Evolutionary conservation across 257 asterid genomes (phyloP).

Genomic region (Capsicum baccatum): DNA sequence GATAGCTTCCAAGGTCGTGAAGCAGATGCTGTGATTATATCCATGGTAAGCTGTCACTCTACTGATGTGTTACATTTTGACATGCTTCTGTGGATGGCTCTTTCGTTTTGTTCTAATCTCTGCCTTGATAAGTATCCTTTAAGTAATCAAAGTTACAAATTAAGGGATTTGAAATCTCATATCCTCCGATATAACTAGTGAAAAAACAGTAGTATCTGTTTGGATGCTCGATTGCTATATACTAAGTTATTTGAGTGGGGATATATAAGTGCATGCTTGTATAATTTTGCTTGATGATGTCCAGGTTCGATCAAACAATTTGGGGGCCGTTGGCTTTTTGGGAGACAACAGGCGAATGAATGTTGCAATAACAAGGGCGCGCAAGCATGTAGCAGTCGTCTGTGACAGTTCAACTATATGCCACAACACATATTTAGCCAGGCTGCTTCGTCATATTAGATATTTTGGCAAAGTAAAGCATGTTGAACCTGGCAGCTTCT

Average conservation of each 20-base stretch:
- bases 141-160: background rate
- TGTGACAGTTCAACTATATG: slow-evolving; percentile 98
- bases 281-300: background rate
- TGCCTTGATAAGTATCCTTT: background rate
- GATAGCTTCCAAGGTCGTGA: slow-evolving; percentile 99
- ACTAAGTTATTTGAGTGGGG: background rate
- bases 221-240: background rate
- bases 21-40: slow-evolving; percentile 93
- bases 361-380: slow-evolving; percentile 94
- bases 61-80: background rate
- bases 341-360: slow-evolving; percentile 97
- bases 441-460: slow-evolving; percentile 88
- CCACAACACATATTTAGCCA: slow-evolving; percentile 89
- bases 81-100: background rate
- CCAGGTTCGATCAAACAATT: slow-evolving; percentile 94
- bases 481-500: slow-evolving; percentile 78
- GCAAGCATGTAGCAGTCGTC: slow-evolving; percentile 84
- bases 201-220: background rate
- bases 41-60: slow-evolving; percentile 65
- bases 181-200: background rate
- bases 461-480: slow-evolving; percentile 87
- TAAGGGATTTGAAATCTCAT: background rate
- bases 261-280: background rate
- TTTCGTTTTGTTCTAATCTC: background rate
- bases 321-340: slow-evolving; percentile 97